These are phyloP conservation scores for Warburgia ugandensis DNA, from an alignment of 164 flowering plant species.

Conservation along the genomic window DNA sequence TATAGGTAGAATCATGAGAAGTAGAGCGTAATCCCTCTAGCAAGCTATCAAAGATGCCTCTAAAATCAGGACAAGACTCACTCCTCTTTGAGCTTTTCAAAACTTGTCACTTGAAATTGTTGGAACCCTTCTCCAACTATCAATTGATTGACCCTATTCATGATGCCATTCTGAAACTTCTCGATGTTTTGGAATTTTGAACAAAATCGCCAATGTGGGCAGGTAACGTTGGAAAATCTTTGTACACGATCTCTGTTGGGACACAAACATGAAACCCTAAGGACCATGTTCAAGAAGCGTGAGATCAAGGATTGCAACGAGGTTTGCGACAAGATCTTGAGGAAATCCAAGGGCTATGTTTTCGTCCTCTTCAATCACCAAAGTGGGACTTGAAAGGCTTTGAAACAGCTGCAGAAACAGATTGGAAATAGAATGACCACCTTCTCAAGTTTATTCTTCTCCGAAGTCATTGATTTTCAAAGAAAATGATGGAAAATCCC, in stretches of 20 bases:
- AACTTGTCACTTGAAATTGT: slow-evolving; percentile 43
- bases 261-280: slow-evolving; percentile 43
- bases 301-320: slow-evolving; percentile 66
- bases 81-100: no score
- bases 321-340: slow-evolving; percentile 56
- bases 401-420: slow-evolving; percentile 70
- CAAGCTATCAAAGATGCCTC: no score
- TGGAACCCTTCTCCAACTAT: slow-evolving; percentile 66
- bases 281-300: slow-evolving; percentile 31
- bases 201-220: slow-evolving; percentile 55
- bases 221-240: slow-evolving; percentile 60
- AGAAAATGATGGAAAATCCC: slow-evolving; percentile 1
- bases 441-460: no score
- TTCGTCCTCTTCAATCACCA: slow-evolving; percentile 62
- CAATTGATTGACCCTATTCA: slow-evolving; percentile 39
- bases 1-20: no score
- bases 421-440: slow-evolving; percentile 66
- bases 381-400: slow-evolving; percentile 55
- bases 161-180: slow-evolving; percentile 42
- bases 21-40: no score
- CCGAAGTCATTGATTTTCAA: no score
- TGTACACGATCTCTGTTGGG: slow-evolving; percentile 66
- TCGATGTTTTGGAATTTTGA: slow-evolving; percentile 37
- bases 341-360: slow-evolving; percentile 80
- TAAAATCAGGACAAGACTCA: no score